Conservation (phyloP, 768 basidiomycete species). For the Termitomyces sp. region DNA sequence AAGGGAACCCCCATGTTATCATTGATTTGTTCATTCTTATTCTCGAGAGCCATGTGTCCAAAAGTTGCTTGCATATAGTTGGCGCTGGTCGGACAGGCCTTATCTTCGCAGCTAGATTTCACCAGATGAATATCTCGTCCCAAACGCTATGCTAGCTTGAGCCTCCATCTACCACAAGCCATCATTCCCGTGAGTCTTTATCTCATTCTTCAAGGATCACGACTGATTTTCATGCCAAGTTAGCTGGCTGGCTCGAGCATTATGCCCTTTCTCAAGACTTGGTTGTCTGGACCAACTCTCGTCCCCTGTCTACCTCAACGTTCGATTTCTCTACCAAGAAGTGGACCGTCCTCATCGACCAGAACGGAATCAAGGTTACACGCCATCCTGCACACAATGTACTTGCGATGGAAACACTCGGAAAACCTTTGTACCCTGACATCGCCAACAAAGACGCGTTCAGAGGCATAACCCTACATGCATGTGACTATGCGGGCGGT, state of each 20-base stretch:
- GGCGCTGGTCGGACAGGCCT: slow-evolving; percentile 63
- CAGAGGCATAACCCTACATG: slow-evolving; percentile 26
- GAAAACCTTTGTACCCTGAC: slow-evolving; percentile 26
- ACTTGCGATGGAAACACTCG: slow-evolving; percentile 31
- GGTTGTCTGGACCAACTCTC: slow-evolving; percentile 35
- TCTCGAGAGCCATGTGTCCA: background rate
- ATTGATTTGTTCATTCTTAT: slow-evolving; percentile 24
- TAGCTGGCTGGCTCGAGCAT: slow-evolving; percentile 40
- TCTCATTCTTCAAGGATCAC: too few species aligned
- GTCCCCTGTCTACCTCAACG: slow-evolving; percentile 22
- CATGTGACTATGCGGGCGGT: slow-evolving; percentile 24
- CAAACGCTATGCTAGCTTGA: slow-evolving; percentile 41
- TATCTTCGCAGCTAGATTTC: slow-evolving; percentile 54
- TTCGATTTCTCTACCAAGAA: slow-evolving; percentile 25
- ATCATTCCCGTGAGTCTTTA: slow-evolving; percentile 9
- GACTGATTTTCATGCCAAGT: slow-evolving; percentile 22
- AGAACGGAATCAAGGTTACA: slow-evolving; percentile 20
- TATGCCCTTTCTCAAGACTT: slow-evolving; percentile 36
- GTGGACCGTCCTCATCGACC: slow-evolving; percentile 30
- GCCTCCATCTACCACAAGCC: slow-evolving; percentile 30
- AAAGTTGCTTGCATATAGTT: slow-evolving; percentile 38
- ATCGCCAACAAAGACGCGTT: slow-evolving; percentile 22
- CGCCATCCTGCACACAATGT: slow-evolving; percentile 35
- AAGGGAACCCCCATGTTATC: slow-evolving; percentile 32
- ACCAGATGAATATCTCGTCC: slow-evolving; percentile 44